Conservation (phyloP, 495 filamentous ascomycete species). For the Aspergillus conjunctus region DNA sequence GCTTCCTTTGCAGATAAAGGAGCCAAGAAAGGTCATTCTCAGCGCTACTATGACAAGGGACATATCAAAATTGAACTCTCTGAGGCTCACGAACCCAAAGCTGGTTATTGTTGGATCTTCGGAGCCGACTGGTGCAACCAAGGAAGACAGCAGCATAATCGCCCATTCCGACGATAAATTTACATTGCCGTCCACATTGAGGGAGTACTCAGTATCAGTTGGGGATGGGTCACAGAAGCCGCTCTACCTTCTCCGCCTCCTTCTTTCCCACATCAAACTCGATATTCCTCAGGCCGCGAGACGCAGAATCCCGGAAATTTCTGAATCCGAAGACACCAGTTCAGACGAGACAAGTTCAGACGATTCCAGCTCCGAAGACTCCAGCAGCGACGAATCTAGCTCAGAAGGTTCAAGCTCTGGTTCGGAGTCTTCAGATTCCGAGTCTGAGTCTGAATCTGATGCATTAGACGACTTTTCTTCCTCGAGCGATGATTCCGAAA, state of each 20-base stretch:
- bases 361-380: constrained; percentile 34
- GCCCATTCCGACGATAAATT: constrained; percentile 42
- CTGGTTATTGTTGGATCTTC: constrained; percentile 66
- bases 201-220: constrained; percentile 74
- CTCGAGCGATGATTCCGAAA: constrained; percentile 12
- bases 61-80: constrained; percentile 70
- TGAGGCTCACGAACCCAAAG: constrained; percentile 73
- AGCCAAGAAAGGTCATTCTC: constrained; percentile 72
- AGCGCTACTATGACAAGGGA: constrained; percentile 95
- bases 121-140: constrained; percentile 44
- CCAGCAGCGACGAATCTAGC: constrained; percentile 32
- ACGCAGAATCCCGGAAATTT: constrained; percentile 11
- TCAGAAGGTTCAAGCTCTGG: constrained; percentile 35
- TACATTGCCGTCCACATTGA: constrained; percentile 67
- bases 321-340: constrained; percentile 34
- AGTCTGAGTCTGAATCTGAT: constrained; percentile 16
- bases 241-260: constrained; percentile 64
- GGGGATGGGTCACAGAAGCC: constrained; percentile 79
- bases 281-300: constrained; percentile 19
- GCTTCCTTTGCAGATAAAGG: constrained; percentile 39
- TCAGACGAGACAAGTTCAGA: constrained; percentile 38
- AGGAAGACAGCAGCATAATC: constrained; percentile 31
- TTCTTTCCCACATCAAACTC: constrained; percentile 41
- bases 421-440: constrained; percentile 22
- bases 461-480: constrained; percentile 9